A percentile compares a stretch with the other conserved stretches of the same genome.
These are phyloP conservation scores for Aquilaria agallochum DNA, from an alignment of 441 rosid species.

Conservation along the genomic window DNA sequence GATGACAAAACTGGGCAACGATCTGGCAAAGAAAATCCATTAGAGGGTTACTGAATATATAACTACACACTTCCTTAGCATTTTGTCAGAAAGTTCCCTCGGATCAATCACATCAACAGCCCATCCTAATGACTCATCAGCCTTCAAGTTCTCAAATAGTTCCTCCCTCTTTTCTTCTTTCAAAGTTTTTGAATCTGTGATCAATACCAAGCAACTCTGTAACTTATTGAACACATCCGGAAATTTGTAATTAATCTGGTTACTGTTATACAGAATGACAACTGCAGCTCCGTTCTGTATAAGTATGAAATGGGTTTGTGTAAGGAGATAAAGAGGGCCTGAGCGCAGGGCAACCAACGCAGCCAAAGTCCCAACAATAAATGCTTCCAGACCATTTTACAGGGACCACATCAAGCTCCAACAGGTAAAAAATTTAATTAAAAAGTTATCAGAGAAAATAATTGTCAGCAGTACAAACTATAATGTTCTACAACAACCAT, in stretches of 20 bases:
- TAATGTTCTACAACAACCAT: no score
- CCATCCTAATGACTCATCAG: conserved; percentile 81
- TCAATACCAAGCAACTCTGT: neutral
- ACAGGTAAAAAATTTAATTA: neutral
- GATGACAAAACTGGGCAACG: neutral
- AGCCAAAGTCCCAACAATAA: no score
- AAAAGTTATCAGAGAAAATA: neutral
- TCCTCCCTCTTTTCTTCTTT: conserved; percentile 93
- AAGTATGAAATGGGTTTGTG: no score
- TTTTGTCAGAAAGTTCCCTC: conserved; percentile 84
- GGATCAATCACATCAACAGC: conserved; percentile 95
- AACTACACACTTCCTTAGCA: conserved; percentile 67
- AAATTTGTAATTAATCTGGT: neutral
- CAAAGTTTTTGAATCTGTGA: conserved; percentile 80
- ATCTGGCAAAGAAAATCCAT: neutral
- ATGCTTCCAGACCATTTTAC: no score
- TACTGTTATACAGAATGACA: neutral
- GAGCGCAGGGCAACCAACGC: no score
- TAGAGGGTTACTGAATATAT: neutral
- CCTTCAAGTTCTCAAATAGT: conserved; percentile 67
- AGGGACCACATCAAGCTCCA: neutral
- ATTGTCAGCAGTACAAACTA: no score
- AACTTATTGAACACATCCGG: neutral
- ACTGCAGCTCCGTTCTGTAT: no score
- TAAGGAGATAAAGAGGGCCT: no score